Evolutionary conservation across 2,329 filamentous ascomycete genomes (phyloP), one percentile per base, ranked within the genome.

Genomic region (Talaromyces sp.): DNA sequence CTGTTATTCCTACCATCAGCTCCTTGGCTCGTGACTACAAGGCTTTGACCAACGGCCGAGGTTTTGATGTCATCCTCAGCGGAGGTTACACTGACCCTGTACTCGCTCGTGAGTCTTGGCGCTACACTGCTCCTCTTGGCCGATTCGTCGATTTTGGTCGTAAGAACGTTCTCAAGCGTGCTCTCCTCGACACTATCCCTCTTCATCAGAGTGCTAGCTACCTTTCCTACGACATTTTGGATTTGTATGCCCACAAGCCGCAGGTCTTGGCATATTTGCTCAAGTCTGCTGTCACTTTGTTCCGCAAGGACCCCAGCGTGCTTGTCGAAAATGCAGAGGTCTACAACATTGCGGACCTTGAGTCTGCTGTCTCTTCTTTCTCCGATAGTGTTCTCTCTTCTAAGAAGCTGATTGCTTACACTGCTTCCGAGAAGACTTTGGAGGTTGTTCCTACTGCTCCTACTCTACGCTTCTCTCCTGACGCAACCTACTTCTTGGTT

Each of bases 31-130:
- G 35, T 9, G 27, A 31, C 22, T 57, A 68, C 19, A 33, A 61
- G 17, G 49, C 27, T 15, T 41, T 54, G 2, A 79, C 76, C 0
- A 65, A 69, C 11, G 73, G 73, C 5, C 43, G 62, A 3, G 77
- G 77, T 6, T 74, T 78, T 13, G 77, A 79, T 66, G 49, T 77
- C 1, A 69, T 77, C 2, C 60, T 73, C 15, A 73, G 72, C 62
- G 69, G 67, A 2, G 65, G 71, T 2, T 50, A 64, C 7, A 70
- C 69, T 7, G 68, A 69, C 5, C 50, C 50, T 1, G 50, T 37
- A 5, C 49, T 65, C 4, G 45, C 72, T 5, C 67, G 62, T 9
- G 67, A 61, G 19, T 69, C 71, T 3, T 74, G 73, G 72, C 45
- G 68, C n/a, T 72, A 69, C 58, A 61, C 73, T 61, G 71, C 72